These are phyloP conservation scores for Penicillium oxalicum DNA, from an alignment of 2,329 filamentous ascomycete genomes.

Conservation along the genomic window DNA sequence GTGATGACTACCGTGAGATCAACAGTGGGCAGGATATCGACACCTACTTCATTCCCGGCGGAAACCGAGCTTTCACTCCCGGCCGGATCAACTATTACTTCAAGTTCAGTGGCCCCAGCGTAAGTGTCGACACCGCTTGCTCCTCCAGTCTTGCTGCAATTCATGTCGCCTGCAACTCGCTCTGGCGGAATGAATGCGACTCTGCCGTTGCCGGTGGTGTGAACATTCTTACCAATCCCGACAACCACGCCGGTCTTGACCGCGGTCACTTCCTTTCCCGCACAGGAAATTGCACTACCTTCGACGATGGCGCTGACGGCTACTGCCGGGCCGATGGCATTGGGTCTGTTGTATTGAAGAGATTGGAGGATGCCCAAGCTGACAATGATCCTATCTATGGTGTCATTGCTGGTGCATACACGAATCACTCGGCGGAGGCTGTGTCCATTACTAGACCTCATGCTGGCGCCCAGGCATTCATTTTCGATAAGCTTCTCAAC, in stretches of 20 bases:
- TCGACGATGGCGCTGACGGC: conserved; percentile 72
- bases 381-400: conserved; percentile 68
- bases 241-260: conserved; percentile 70
- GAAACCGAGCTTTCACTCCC: conserved; percentile 46
- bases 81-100: conserved; percentile 56
- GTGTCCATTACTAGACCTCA: conserved; percentile 82
- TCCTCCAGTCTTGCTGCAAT: conserved; percentile 69
- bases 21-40: conserved; percentile 67
- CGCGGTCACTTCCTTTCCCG: conserved; percentile 73
- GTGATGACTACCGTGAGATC: conserved; percentile 71
- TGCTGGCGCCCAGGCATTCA: conserved; percentile 64
- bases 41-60: conserved; percentile 61
- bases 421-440: conserved; percentile 76
- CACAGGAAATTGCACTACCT: conserved; percentile 71
- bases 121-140: conserved; percentile 71
- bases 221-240: conserved; percentile 71
- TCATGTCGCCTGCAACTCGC: conserved; percentile 64
- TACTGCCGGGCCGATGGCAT: conserved; percentile 76
- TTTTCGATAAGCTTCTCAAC: conserved; percentile 65
- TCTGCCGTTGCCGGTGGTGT: conserved; percentile 74
- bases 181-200: conserved; percentile 72
- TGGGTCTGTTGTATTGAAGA: conserved; percentile 69
- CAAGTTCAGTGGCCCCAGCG: conserved; percentile 67
- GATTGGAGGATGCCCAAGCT: conserved; percentile 68
- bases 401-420: conserved; percentile 66